Evolutionary conservation across 2,329 filamentous ascomycete species (phyloP), one percentile per base, ranked within the genome.

Genomic region (Harringtonia aguacate): DNA sequence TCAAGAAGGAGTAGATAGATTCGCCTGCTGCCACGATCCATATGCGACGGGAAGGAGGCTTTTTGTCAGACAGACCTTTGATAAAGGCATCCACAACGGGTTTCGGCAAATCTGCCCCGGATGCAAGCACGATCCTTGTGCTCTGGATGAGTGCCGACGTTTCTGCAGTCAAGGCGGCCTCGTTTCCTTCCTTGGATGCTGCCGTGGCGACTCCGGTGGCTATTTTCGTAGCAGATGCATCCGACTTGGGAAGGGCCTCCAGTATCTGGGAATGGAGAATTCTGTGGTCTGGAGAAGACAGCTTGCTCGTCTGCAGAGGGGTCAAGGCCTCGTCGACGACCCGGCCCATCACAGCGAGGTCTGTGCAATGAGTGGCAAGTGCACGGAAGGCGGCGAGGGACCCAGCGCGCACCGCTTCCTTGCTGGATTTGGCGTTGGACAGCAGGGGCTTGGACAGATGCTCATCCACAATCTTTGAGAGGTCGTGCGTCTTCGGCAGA

Each of bases 361-460:
- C 74, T 39, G 65, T 59, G 52, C 78, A 84, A 52, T 75, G 73
- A 35, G 66, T 61, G 27, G 86, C 75, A n/a, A 89, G 68, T 10
- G 75, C 73, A 50, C 74, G 72, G 59, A 97, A 95, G 8, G 84
- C 84, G 33, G 73, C 70, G 20, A 89, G 65, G 9, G 86, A 84
- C 21, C 87, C 88, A 49, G 75, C 75, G 45, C 90, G 81, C 49
- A 95, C 86, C 3, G 64, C 63, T 14, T 77, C 67, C 59, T 95
- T 97, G 56, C 84, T 89, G 2, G 92, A 97, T 62, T 94, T 95
- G 61, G 89, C 72, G 58, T 88, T 95, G 34, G 87, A 81, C n/a
- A 97, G 65, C 13, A 98, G 68, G 7, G 88, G 86, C 61, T 95
- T 97, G 31, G 94, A 63, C 30, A 98, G 70, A 48, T 84, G 84